Evolutionary conservation across 2,329 filamentous ascomycete genomes (phyloP).

Genomic region (Xylaria sp.): DNA sequence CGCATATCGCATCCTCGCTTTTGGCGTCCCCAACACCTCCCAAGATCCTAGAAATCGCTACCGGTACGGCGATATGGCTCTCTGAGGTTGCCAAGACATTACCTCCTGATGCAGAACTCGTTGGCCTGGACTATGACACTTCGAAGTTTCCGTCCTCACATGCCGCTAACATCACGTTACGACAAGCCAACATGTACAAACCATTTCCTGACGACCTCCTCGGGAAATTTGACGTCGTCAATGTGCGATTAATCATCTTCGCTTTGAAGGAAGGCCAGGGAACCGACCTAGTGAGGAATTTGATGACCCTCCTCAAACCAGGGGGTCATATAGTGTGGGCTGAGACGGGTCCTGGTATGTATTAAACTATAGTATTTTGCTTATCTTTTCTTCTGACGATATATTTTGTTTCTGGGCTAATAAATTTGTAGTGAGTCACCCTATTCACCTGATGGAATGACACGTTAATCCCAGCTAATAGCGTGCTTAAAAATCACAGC

Average conservation of each 20-base stretch:
- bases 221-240: constrained; percentile 38
- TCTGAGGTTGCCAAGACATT: constrained; percentile 28
- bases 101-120: constrained; percentile 29
- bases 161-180: constrained; percentile 28
- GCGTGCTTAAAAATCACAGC: constrained; percentile 17
- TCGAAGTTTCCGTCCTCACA: constrained; percentile 31
- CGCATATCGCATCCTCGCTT: constrained; percentile 27
- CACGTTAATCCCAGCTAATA: not conserved
- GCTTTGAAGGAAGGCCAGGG: constrained; percentile 33
- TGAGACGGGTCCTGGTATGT: constrained; percentile 35
- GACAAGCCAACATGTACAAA: constrained; percentile 33
- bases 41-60: constrained; percentile 34
- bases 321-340: constrained; percentile 34
- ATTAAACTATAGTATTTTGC: not conserved
- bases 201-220: constrained; percentile 34
- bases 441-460: not conserved
- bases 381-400: not conserved
- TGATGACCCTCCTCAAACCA: constrained; percentile 37
- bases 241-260: constrained; percentile 36
- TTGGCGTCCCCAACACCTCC: constrained; percentile 15
- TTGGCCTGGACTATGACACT: constrained; percentile 36
- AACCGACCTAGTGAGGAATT: constrained; percentile 23
- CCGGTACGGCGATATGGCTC: constrained; percentile 32
- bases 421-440: constrained; percentile 8
- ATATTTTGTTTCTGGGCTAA: constrained; percentile 5